Base-by-base conservation (phyloP, 2,329 filamentous ascomycete species). In the Alternaria metachromatica region DNA sequence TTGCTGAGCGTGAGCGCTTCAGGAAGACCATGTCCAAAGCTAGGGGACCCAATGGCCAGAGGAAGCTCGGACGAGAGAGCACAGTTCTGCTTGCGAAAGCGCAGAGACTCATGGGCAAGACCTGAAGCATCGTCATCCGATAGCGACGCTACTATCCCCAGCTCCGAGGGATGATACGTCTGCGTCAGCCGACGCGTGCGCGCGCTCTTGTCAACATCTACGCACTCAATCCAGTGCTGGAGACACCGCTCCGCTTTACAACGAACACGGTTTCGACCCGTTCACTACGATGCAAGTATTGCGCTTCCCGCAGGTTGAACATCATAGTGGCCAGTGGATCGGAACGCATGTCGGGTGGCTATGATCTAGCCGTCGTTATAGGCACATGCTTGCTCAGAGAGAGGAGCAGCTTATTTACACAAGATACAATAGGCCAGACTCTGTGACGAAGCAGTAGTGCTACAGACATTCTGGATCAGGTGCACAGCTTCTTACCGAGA, bases 61-160 rank as follows among this genome's bases (percentile, higher is more conserved):
- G 91, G 79, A 94, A 93, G 82, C 80, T 97, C 51, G 94, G 94
- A 2, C 86, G 92, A 64, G 93, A 97, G 84, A 94, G 93, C 72
- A 87, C 86, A 33, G 85, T 95, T 41, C 73, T 97, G 72, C 82
- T 97, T 60, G 91, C 93, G 74, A 92, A 90, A 81, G 90, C 95
- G 33, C 90, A 90, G 84, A 89, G 85, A 76, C 84, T 96, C 80
- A 87, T 96, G 63, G 75, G 74, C 45, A 76, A 74, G 49, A 68
- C 71, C 6, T 74, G 72, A 74, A 49, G 33, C n/a, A 20, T 23
- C 8, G 43, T 33, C 18, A 33, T 13, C 11, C 12, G n/a, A 43
- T 26, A 44, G 53, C 13, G 25, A 50, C 20, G 30, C 23, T 33
- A 28, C 15, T 11, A 33, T 44, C 53, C 43, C 5, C 25, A 50